These are phyloP conservation scores for Trichoderma guizhouense DNA, from an alignment of 2,329 filamentous ascomycete genomes.

Conservation along the genomic window DNA sequence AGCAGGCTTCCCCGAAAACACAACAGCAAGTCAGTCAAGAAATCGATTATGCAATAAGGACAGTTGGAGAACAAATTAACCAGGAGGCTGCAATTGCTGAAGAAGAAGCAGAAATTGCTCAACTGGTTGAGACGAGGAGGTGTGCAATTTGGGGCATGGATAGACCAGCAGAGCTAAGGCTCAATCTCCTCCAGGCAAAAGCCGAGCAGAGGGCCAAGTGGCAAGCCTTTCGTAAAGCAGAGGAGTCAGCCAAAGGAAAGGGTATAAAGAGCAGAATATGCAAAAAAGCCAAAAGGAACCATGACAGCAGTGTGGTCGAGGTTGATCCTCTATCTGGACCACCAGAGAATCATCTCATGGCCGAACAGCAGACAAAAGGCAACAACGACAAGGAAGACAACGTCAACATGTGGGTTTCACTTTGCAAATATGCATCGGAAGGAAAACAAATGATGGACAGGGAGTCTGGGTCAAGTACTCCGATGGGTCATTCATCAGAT, in stretches of 20 bases:
- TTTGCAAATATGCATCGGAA: neutral
- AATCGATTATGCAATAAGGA: neutral
- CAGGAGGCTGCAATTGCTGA: constrained; percentile 17
- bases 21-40: neutral
- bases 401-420: neutral
- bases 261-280: constrained; percentile 36
- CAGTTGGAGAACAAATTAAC: neutral
- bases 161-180: neutral
- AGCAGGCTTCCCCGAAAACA: constrained; percentile 21
- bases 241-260: constrained; percentile 31
- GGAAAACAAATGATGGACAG: neutral
- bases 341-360: neutral
- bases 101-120: constrained; percentile 39
- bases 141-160: constrained; percentile 29
- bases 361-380: neutral
- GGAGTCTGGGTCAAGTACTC: neutral
- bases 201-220: constrained; percentile 1
- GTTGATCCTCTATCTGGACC: neutral
- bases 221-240: constrained; percentile 23
- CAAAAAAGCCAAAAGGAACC: constrained; percentile 31
- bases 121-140: constrained; percentile 46
- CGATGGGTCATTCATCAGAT: neutral
- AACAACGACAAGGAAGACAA: neutral
- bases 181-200: neutral
- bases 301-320: neutral